phyloP scores from a whole-genome alignment of 1,284 basidiomycete genomes.

The Rhizoctonia solani region DNA sequence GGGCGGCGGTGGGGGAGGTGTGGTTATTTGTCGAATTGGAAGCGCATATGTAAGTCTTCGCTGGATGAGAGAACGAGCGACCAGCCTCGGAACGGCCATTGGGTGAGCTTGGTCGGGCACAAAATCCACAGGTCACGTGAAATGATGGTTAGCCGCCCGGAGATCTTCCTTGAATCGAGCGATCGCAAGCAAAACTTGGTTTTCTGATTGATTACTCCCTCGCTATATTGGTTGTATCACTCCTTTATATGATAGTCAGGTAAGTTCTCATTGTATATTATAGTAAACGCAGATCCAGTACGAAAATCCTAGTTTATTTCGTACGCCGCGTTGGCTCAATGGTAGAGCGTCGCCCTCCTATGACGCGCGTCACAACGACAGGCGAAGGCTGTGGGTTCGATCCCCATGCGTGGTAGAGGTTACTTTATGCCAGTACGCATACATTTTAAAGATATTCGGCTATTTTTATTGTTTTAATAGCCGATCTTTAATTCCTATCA shows the following conservation, averaged over 20 bases:
- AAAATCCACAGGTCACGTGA: slow-evolving; percentile 27
- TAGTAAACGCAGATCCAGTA: too few relatives aligned
- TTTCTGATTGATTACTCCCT: too few relatives aligned
- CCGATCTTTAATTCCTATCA: too few relatives aligned
- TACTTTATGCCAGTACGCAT: too few relatives aligned
- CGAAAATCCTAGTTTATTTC: background rate
- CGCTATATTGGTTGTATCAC: too few relatives aligned
- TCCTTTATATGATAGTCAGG: too few relatives aligned
- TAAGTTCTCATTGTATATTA: too few relatives aligned
- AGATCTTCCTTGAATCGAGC: too few relatives aligned
- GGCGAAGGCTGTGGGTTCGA: slow-evolving; percentile 32
- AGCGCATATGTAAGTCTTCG: background rate
- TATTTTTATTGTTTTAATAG: too few relatives aligned
- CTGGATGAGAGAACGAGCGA: slow-evolving; percentile 12
- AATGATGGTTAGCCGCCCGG: too few relatives aligned
- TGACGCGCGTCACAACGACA: background rate
- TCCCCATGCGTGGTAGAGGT: slow-evolving; percentile 14
- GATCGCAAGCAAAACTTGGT: too few relatives aligned
- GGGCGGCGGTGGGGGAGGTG: slow-evolving; percentile 45
- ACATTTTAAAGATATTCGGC: too few relatives aligned
- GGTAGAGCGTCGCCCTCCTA: slow-evolving; percentile 34
- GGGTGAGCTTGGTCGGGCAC: background rate
- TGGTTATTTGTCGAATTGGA: slow-evolving; percentile 42
- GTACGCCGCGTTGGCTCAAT: slow-evolving; percentile 31
- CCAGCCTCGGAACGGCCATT: slow-evolving; percentile 25